These are phyloP conservation scores for Thuja plicata DNA, from an alignment of 83 land plant genomes.

Conservation along the genomic window DNA sequence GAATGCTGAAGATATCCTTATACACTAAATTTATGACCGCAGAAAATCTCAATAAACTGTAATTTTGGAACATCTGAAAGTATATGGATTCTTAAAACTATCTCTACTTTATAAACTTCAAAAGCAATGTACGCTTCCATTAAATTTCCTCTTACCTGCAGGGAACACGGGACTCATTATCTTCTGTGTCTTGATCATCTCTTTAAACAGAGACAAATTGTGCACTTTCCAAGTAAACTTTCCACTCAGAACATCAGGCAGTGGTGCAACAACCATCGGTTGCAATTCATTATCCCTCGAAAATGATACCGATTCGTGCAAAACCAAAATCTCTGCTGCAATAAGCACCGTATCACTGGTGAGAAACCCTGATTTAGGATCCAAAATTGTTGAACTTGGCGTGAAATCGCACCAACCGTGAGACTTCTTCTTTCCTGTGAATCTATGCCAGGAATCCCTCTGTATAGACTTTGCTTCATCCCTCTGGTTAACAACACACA, in stretches of 20 bases:
- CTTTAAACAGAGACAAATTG: constrained; percentile 84
- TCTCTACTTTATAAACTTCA: not conserved
- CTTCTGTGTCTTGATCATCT: constrained; percentile 98
- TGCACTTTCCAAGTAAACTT: constrained; percentile 98
- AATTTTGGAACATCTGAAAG: not conserved
- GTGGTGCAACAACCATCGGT: constrained; percentile 36
- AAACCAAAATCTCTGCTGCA: constrained; percentile 78
- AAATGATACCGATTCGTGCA: constrained; percentile 73
- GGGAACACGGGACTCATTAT: constrained; percentile 98
- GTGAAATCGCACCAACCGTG: constrained; percentile 99
- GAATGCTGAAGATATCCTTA: not conserved
- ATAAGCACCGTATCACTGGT: constrained; percentile 56
- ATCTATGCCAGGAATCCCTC: constrained; percentile 93
- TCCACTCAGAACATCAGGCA: constrained; percentile 76
- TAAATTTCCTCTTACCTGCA: constrained; percentile 39
- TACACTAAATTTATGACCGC: not conserved
- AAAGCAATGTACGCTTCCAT: not conserved
- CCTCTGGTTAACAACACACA: constrained; percentile 61
- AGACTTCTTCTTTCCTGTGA: constrained; percentile 91
- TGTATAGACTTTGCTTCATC: constrained; percentile 76
- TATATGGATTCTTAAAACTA: not conserved
- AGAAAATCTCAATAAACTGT: not conserved
- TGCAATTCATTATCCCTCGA: constrained; percentile 61
- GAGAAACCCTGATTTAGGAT: constrained; percentile 70
- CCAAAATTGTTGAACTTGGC: constrained; percentile 65